Evolutionary conservation across 1,284 basidiomycete species (phyloP).

Genomic region (Exobasidium rhododendri): DNA sequence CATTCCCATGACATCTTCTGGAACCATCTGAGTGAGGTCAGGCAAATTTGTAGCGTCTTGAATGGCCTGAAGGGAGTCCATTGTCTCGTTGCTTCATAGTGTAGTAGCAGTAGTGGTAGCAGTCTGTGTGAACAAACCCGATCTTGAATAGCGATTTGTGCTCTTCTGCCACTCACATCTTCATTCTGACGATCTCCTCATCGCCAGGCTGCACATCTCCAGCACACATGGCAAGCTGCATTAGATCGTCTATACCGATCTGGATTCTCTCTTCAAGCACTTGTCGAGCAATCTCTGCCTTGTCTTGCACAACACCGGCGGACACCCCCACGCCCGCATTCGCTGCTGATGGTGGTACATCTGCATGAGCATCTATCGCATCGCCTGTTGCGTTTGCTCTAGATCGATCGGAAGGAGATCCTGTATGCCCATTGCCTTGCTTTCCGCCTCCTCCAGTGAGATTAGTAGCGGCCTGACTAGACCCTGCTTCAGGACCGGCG

Average conservation of each 20-base stretch:
- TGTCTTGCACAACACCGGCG: not conserved
- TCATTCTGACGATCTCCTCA: slow-evolving; percentile 35
- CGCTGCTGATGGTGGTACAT: too few species aligned
- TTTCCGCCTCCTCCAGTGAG: not conserved
- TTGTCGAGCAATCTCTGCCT: not conserved
- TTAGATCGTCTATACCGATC: slow-evolving; percentile 43
- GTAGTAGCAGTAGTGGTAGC: not conserved
- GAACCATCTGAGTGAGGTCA: slow-evolving; percentile 35
- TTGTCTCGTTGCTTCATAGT: slow-evolving; percentile 34
- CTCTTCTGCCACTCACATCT: slow-evolving; percentile 26
- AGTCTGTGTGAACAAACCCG: not conserved
- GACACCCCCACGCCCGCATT: too few species aligned
- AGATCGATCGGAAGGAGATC: too few species aligned
- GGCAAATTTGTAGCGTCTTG: slow-evolving; percentile 32
- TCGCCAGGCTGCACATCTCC: slow-evolving; percentile 45
- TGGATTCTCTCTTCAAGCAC: slow-evolving; percentile 38
- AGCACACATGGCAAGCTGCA: slow-evolving; percentile 45
- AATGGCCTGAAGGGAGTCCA: slow-evolving; percentile 30
- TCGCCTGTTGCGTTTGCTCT: too few species aligned
- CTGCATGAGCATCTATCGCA: too few species aligned
- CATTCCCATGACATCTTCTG: slow-evolving; percentile 44
- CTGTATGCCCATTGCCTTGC: not conserved
- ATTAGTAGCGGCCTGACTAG: too few species aligned
- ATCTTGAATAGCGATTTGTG: not conserved
- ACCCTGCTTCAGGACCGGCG: not conserved